Evolutionary conservation across 768 basidiomycete genomes (phyloP), one percentile per base, ranked within the genome.

Genomic region (Boletus huronensis): DNA sequence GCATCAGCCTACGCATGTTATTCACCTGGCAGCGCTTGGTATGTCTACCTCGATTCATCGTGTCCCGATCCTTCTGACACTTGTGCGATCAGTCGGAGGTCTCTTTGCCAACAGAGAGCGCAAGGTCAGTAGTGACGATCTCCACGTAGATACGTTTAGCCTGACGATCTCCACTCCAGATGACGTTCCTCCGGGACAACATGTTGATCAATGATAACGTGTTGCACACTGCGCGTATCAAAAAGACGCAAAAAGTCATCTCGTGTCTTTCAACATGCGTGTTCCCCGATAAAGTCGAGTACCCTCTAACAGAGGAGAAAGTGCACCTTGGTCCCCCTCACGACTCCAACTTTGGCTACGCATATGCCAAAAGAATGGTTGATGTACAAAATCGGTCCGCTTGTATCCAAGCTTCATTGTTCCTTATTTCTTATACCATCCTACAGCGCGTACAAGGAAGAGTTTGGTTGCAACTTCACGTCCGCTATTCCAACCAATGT

Each of bases 211-310:
- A 98, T 73, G 92, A 96, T 69, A 93, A 94, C 70, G 84, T 98
- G 39, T 79, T 98, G 21, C 83, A 93, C 67, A 77, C 81, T 31
- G 77, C 93, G 8, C 80, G 91, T 66, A 76, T 84, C 59, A 74
- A 78, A 64, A 77, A 82, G 47, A 79, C 79, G 21, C 61, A 80
- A 58, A 98, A 97, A 72, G 79, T 96, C 61, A 87, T 98, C 54
- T 97, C 95, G 13, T 98, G 95, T 67, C 83, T 98, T 36, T 97
- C 95, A 10, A 98, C 96, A 39, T 98, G 95, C 68, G 93, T 98
- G 43, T 98, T 95, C 77, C 95, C 95, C 0, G 95, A 98, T 72
- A 89, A 93, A 70, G 93, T 95, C 59, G 80, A 84, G 49, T 97
- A 95, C 69, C 96, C 95, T 14, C 82, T 98, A 26, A 89, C 93